Evolutionary conservation across 495 filamentous ascomycete genomes (phyloP), one percentile per base, ranked within the genome.

Genomic region (Parathielavia appendiculata): DNA sequence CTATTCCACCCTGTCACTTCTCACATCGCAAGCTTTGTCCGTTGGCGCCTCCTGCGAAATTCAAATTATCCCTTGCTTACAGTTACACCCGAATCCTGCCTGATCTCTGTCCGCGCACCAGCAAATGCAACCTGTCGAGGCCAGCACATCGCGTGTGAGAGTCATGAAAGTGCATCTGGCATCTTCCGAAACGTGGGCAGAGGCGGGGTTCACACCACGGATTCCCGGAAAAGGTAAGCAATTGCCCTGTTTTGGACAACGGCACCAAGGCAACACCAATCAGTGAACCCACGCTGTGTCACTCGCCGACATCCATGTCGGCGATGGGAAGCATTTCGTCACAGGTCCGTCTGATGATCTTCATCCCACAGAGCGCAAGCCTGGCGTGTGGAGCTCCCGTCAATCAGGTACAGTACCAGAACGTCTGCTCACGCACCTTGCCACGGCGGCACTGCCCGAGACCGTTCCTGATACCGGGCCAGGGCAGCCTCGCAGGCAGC

Each of bases 351-450:
- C 57, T 26, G 49, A 47, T 53, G 57, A 52, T 41, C 57, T 17
- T 30, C 19, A 46, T 40, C 49, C 19, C 54, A 30, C n/a, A 36
- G 20, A 54, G 52, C 62, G 65, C 59, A 62, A 62, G 54, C 54
- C 54, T 58, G 58, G 57, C 41, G 34, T 23, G 57, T 51, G 56
- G 36, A 60, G 23, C 22, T 39, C 40, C 38, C 13, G 11, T 26
- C 14, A 1, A 4, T 26, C 34, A 52, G 49, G 49, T 40, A 35
- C 34, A 34, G 3, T 3, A 30, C 26, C 26, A 30, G 6, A 54
- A 35, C 40, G 52, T 19, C 13, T 54, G 52, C 45, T 49, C 46
- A 16, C 46, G 14, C 19, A 38, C 36, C n/a, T 53, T 53, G 46
- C 46, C 52, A 46, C 36, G 40, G 52, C 41, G 12, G 41, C 30